Percentiles rank a stretch among this genome's conserved stretches.
These are phyloP conservation scores for Penicillium sp. DNA, from an alignment of 2,329 filamentous ascomycete species.

Conservation along the genomic window DNA sequence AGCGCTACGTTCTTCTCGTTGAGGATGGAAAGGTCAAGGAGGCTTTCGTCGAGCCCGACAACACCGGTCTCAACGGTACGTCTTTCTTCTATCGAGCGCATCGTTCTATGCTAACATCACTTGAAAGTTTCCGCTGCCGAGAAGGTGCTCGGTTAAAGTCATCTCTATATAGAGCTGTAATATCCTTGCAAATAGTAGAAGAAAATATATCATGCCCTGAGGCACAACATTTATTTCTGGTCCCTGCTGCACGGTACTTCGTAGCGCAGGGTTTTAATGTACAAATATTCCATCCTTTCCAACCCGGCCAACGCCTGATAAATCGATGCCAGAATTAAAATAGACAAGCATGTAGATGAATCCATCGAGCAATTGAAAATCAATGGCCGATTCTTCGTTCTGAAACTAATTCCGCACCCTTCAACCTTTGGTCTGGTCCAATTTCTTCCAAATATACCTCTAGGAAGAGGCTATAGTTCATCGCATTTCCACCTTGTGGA, in stretches of 20 bases:
- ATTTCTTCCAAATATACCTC: neutral
- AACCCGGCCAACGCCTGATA: constrained; percentile 11
- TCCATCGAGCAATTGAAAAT: neutral
- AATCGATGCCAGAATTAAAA: constrained; percentile 1
- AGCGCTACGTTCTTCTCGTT: constrained; percentile 81
- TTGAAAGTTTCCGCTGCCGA: constrained; percentile 49
- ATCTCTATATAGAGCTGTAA: neutral
- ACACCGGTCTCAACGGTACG: constrained; percentile 74
- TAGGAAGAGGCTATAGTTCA: neutral
- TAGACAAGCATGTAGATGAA: neutral
- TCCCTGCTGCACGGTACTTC: neutral
- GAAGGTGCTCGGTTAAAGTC: constrained; percentile 47
- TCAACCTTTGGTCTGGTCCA: neutral
- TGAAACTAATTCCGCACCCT: neutral
- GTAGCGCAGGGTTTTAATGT: constrained; percentile 8
- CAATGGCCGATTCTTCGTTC: neutral
- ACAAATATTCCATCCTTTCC: constrained; percentile 9
- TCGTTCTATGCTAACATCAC: constrained; percentile 15
- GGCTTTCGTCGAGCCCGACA: constrained; percentile 82
- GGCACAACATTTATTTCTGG: neutral
- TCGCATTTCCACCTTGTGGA: neutral
- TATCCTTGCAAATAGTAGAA: constrained; percentile 4
- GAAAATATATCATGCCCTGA: neutral
- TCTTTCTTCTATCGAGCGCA: neutral
- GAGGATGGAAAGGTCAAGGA: constrained; percentile 83